phyloP scores from a whole-genome alignment of 2,329 filamentous ascomycete species.

The Ilyonectria sp. region DNA sequence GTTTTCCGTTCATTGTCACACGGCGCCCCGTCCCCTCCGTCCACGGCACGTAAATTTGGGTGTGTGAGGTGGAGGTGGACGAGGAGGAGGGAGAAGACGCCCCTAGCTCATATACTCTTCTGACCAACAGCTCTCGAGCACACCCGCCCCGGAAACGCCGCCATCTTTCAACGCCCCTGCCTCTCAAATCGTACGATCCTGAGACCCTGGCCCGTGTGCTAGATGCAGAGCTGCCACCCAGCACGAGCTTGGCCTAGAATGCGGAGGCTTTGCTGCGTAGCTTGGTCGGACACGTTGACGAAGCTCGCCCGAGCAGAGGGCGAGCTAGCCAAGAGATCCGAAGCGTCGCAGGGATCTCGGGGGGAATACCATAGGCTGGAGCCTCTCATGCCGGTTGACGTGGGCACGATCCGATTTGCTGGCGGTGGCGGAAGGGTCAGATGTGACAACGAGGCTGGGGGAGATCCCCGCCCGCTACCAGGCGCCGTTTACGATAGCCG shows the following conservation, averaged over 20 bases:
- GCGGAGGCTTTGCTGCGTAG: not conserved
- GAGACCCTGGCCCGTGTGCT: slow-evolving; percentile 9
- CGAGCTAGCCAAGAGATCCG: not conserved
- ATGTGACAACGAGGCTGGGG: not conserved
- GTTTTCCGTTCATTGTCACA: slow-evolving; percentile 18
- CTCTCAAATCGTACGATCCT: slow-evolving; percentile 41
- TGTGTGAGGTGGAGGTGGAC: not conserved
- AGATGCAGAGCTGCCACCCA: slow-evolving; percentile 4
- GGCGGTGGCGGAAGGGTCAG: not conserved
- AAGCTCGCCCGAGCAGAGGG: not conserved
- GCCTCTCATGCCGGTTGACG: not conserved
- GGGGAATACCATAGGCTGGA: not conserved
- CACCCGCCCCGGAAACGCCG: not conserved
- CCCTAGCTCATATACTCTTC: not conserved
- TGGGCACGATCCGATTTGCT: slow-evolving; percentile 5
- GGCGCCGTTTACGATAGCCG: slow-evolving; percentile 7
- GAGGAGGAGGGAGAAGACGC: not conserved
- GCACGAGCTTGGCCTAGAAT: not conserved
- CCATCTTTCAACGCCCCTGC: slow-evolving; percentile 15
- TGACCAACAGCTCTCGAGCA: slow-evolving; percentile 9
- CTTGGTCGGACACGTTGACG: not conserved
- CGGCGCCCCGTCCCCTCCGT: not conserved
- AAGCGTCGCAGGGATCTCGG: not conserved
- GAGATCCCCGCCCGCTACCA: not conserved
- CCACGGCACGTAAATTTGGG: not conserved